Evolutionary conservation across 2,329 filamentous ascomycete genomes (phyloP), one percentile per base, ranked within the genome.

Genomic region (Exophiala mesophila): DNA sequence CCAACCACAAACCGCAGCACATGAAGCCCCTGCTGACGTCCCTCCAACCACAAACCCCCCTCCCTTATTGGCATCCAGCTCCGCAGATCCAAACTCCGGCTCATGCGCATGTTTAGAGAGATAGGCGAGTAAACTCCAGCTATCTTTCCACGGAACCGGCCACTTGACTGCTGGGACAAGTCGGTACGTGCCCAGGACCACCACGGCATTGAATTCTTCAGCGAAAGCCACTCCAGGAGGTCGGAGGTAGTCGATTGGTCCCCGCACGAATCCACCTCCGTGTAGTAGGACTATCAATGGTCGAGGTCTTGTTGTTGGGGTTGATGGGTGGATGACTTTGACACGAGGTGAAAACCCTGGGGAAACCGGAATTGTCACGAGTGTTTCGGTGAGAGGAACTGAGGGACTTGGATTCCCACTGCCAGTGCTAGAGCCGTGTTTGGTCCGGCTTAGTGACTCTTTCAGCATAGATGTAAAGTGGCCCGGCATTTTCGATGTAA

Each of bases 21-120:
- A n/a, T n/a, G n/a, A n/a, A n/a, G n/a, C 69, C 8, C 70, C 71
- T 0, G 72, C 69, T 12, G 67, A 71, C 2, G 63, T 61, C 1
- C 72, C 71, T 12, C 69, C 70, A 5, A 73, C 39, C 10, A 74
- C 42, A 48, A 74, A 74, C 0, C 70, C 71, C 8, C 58, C 60
- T 4, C 55, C 53, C 0, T 65, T 61, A 38, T 71, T 61, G 5
- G 64, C 64, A 4, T 59, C 61, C 3, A 73, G 52, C 33, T 8
- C 26, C 1, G 12, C 7, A 2, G 41, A 26, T 19, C 32, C 16
- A 19, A 29, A 28, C 12, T 26, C 17, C n/a, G n/a, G n/a, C n/a
- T n/a, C n/a, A n/a, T n/a, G n/a, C n/a, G n/a, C n/a, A n/a, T n/a
- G n/a, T n/a, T n/a, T n/a, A n/a, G n/a, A n/a, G n/a, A n/a, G n/a